phyloP scores from a whole-genome alignment of 2,329 filamentous ascomycete genomes.

The Stagonosporopsis chrysanthemi region DNA sequence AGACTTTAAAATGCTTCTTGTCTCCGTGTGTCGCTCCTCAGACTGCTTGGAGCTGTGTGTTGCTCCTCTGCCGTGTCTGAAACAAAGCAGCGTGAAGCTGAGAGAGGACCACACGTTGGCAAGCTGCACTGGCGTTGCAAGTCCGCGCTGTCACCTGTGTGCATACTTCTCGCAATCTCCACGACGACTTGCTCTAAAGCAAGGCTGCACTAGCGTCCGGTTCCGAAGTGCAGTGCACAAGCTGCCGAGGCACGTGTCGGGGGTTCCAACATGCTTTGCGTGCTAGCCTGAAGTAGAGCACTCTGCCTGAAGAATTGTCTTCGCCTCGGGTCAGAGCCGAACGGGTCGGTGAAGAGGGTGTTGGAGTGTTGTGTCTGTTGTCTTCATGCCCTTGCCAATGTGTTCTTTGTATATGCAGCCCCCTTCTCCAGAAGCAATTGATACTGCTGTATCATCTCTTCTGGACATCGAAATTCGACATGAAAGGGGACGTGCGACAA shows the following conservation, averaged over 20 bases:
- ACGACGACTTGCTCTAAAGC: background rate
- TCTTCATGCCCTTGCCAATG: conserved; percentile 2
- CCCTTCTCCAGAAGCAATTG: conserved; percentile 16
- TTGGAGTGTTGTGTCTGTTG: background rate
- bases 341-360: background rate
- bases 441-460: conserved; percentile 30
- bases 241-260: conserved; percentile 14
- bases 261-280: background rate
- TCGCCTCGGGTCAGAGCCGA: background rate
- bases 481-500: conserved; percentile 37
- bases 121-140: conserved; percentile 2
- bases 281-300: background rate
- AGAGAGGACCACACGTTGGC: background rate
- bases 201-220: conserved; percentile 13
- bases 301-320: background rate
- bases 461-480: conserved; percentile 41
- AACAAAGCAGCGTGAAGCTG: conserved; percentile 8
- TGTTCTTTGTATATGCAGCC: background rate
- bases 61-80: conserved; percentile 4
- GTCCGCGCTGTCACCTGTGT: conserved; percentile 3
- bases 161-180: conserved; percentile 8
- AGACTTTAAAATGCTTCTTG: background rate
- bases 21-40: background rate
- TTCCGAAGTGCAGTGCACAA: background rate
- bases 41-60: background rate